These are phyloP conservation scores for Parathielavia appendiculata DNA, from an alignment of 495 filamentous ascomycete species.

Conservation along the genomic window DNA sequence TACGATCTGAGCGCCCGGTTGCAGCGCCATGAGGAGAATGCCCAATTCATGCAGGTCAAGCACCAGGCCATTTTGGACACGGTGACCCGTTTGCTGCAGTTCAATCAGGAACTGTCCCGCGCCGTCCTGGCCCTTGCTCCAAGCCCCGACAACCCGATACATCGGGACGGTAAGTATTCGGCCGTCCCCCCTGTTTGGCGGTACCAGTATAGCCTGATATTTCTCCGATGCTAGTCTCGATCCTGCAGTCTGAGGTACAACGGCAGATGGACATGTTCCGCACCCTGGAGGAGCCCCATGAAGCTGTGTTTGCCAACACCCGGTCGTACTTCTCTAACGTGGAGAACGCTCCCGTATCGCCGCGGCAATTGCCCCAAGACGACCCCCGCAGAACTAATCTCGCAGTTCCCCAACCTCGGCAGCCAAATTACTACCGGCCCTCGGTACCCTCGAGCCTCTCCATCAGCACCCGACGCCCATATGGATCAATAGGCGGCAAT, in stretches of 20 bases:
- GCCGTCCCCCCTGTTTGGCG: conserved; percentile 4
- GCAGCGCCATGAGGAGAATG: conserved; percentile 76
- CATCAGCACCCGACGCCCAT: conserved; percentile 67
- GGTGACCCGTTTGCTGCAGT: conserved; percentile 59
- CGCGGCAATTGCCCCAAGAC: conserved; percentile 81
- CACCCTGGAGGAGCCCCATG: conserved; percentile 66
- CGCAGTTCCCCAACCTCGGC: conserved; percentile 44
- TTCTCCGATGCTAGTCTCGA: conserved; percentile 52
- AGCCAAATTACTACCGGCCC: conserved; percentile 59
- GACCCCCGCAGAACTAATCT: conserved; percentile 67
- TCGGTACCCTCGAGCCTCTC: conserved; percentile 73
- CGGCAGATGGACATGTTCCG: conserved; percentile 73
- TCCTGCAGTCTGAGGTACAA: conserved; percentile 77
- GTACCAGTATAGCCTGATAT: conserved; percentile 32
- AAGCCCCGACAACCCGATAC: conserved; percentile 56
- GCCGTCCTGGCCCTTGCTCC: conserved; percentile 65
- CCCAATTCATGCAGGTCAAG: conserved; percentile 68
- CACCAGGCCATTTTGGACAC: conserved; percentile 80
- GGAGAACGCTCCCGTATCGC: conserved; percentile 82
- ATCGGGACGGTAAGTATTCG: conserved; percentile 55
- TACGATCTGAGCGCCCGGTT: conserved; percentile 76
- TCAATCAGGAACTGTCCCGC: conserved; percentile 72
- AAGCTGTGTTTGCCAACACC: conserved; percentile 66
- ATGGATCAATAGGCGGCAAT: conserved; percentile 65
- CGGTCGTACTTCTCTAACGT: conserved; percentile 72